Evolutionary conservation across 192 early-diverging fungal genomes (phyloP), one percentile per base, ranked within the genome.

Genomic region (Coemansia sp.): DNA sequence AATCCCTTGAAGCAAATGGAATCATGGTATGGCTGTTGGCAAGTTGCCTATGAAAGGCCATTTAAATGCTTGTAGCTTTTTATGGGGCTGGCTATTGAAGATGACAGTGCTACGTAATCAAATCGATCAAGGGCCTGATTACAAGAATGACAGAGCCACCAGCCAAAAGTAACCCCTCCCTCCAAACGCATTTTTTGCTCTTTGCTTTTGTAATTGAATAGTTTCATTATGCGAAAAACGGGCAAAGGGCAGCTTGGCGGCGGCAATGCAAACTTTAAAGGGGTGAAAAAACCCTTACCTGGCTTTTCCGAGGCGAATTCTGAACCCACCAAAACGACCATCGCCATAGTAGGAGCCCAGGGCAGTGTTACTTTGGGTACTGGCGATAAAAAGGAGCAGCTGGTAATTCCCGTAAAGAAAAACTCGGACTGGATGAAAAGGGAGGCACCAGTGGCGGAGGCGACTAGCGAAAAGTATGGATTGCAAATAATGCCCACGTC

Each of bases 401-500:
- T 76, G 3, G 74, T 76, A n/a, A 77, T 77, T 16, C 70, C 70
- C 0, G 69, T 51, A 0, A 68, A 65, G 46, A 46, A 59, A 11
- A 72, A 77, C 40, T 39, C 34, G 9, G 60, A 77, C 28, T 64
- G 70, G 70, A 65, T 71, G 74, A 50, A 65, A 11, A 16, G 24
- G 23, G 7, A 14, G 23, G 40, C 5, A 21, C 3, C 35, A n/a
- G 13, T 3, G 43, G 24, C 26, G 13, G 31, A 45, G 2, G 1
- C 28, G 9, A 8, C 10, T 6, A n/a, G n/a, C n/a, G 42, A 42
- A 26, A 64, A 42, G 50, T 36, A 16, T 50, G 31, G 61, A 18
- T 21, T 53, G 35, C 42, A 43, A 3, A n/a, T 58, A 40, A 56
- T 58, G 61, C 11, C 48, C 11, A 51, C 3, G 26, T n/a, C 59